Base-by-base conservation (phyloP, 345 rosid species). In the Linum trigynum region DNA sequence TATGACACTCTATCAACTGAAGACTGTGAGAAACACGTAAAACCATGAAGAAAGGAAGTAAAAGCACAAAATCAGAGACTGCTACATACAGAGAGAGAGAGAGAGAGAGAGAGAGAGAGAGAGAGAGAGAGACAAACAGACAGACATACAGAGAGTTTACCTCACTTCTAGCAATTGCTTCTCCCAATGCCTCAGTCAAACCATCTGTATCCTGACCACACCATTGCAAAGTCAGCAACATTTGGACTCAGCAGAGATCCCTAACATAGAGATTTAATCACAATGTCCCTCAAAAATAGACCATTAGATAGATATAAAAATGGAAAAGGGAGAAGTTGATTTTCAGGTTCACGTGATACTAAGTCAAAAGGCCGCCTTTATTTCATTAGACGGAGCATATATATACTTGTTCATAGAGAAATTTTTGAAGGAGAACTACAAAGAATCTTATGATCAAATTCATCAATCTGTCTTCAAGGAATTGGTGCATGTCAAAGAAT, bases 201-300 rank as follows among this genome's bases (percentile, higher is more conserved):
- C 78, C 82, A 68, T 82, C 89, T 71, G 87, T 78, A 73, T 82
- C 95, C 90, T 87, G 95, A 66, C 74, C 89, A 85, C 73, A 85
- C 80, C 81, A 85, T 77, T 80, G 88, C 79, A 87, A 81, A 85
- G 86, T 87, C 84, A 86, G 86, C 88, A 85, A 78, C 82, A 77
- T 74, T 80, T 74, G 80, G 72, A 80, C 82, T 78, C 78, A 78
- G 82, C 80, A 77, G 50, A 79, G 79, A 75, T 67, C 86, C 84
- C 87, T 85, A 82, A 74, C 87, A 81, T 76, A 74, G 76, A 74
- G 74, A 79, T 83, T 74, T 78, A 77, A 76, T 77, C 77, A 67
- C 78, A 73, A 65, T 84, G 81, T 83, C 75, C 84, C 79, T 86
- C 72, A 73, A 86, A 55, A 59, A 58, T 37, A 51, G 66, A 65